These are phyloP conservation scores for Boletus vinaceobasis DNA, from an alignment of 768 basidiomycete genomes.

Conservation along the genomic window DNA sequence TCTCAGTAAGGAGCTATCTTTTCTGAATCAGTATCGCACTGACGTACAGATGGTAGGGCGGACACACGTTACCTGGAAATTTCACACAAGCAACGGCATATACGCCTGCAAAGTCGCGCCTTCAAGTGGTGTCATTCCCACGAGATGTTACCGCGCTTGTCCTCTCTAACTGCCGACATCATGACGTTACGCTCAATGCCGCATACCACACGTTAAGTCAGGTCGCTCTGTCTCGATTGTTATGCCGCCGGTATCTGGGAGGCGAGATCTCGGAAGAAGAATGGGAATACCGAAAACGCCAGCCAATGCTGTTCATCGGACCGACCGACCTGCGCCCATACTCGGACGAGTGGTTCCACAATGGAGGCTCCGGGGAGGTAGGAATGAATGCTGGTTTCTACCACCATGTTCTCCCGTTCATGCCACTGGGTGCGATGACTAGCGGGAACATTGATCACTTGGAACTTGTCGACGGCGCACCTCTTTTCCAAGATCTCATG, in stretches of 20 bases:
- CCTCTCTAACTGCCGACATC: conserved; percentile 36
- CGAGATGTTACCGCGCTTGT: conserved; percentile 28
- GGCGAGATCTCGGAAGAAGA: conserved; percentile 49
- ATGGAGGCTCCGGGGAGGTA: conserved; percentile 35
- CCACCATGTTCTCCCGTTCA: conserved; percentile 9
- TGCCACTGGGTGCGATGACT: background rate
- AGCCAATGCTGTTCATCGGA: conserved; percentile 49
- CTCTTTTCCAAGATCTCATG: conserved; percentile 40
- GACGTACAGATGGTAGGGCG: background rate
- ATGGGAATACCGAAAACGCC: conserved; percentile 48
- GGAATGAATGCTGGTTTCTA: conserved; percentile 42
- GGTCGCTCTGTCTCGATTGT: conserved; percentile 39
- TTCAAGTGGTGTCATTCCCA: background rate
- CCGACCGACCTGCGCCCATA: conserved; percentile 45
- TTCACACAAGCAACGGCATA: background rate
- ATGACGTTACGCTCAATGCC: conserved; percentile 47
- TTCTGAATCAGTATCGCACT: background rate
- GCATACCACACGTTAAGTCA: conserved; percentile 42
- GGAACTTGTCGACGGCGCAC: conserved; percentile 25
- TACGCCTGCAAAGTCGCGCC: background rate
- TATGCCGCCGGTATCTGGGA: conserved; percentile 41
- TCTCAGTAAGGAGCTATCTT: background rate
- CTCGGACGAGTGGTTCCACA: conserved; percentile 35
- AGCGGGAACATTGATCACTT: background rate
- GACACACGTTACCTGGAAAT: background rate